phyloP scores from a whole-genome alignment of 2,329 filamentous ascomycete genomes.

The Daldinia sp. region DNA sequence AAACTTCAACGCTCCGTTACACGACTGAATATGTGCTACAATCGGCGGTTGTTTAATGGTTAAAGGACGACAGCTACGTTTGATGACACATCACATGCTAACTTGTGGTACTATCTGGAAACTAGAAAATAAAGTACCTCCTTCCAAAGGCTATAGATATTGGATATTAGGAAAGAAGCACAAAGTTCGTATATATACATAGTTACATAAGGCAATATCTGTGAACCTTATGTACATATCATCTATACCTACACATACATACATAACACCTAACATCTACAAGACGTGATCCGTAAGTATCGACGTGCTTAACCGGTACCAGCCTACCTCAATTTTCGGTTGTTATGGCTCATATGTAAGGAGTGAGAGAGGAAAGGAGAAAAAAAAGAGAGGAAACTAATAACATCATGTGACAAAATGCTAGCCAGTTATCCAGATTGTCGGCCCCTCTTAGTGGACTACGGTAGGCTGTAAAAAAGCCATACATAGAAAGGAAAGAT shows the following conservation, averaged over 20 bases:
- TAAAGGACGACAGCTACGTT: conserved; percentile 9
- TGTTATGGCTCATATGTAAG: conserved; percentile 20
- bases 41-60: conserved; percentile 10
- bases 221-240: conserved; percentile 5
- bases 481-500: conserved; percentile 3
- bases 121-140: conserved; percentile 6
- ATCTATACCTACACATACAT: conserved; percentile 6
- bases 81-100: conserved; percentile 23
- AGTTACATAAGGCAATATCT: not conserved
- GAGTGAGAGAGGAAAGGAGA: conserved; percentile 3
- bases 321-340: conserved; percentile 6
- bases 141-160: not conserved
- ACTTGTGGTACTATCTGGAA: not conserved
- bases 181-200: conserved; percentile 12
- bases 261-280: not conserved
- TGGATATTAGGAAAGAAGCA: not conserved
- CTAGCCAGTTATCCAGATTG: conserved; percentile 38
- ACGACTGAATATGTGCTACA: conserved; percentile 5
- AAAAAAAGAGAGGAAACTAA: conserved; percentile 23
- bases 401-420: conserved; percentile 35
- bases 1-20: conserved; percentile 6
- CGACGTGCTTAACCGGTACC: conserved; percentile 20
- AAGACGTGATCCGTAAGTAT: conserved; percentile 20
- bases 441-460: conserved; percentile 20
- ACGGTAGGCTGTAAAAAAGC: conserved; percentile 7